phyloP scores from a whole-genome alignment of 1,284 basidiomycete species.

The Moesziomyces antarcticus region DNA sequence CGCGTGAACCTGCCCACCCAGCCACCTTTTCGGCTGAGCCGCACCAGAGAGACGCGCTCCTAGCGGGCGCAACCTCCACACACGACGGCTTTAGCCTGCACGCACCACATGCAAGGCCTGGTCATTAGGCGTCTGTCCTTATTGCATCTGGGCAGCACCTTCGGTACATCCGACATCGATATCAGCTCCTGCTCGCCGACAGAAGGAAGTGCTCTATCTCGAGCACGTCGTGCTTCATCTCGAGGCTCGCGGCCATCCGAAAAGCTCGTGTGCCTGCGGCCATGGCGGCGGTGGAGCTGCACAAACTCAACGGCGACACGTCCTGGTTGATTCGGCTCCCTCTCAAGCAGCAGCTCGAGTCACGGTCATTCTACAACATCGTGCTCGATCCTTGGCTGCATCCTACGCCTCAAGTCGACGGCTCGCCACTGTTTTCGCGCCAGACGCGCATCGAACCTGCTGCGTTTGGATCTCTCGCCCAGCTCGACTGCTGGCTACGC shows the following conservation, averaged over 20 bases:
- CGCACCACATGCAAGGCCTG: too few species aligned
- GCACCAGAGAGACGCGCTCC: not conserved
- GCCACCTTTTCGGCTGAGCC: not conserved
- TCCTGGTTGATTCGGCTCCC: constrained; percentile 42
- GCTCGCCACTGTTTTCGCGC: constrained; percentile 26
- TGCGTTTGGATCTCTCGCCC: constrained; percentile 24
- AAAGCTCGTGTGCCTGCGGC: not conserved
- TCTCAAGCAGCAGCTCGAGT: not conserved
- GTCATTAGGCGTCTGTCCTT: too few species aligned
- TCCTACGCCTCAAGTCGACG: constrained; percentile 39
- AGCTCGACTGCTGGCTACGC: constrained; percentile 31
- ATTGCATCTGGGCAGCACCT: not conserved
- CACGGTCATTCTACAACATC: constrained; percentile 21
- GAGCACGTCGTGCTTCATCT: not conserved
- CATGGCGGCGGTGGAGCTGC: constrained; percentile 29
- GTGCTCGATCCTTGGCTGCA: constrained; percentile 44
- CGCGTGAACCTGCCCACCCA: not conserved
- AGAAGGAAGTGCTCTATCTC: not conserved
- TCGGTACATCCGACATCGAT: not conserved
- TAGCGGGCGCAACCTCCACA: not conserved
- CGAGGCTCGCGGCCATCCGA: too few species aligned
- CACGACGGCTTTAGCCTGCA: not conserved
- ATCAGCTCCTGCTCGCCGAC: not conserved
- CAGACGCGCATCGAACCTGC: constrained; percentile 37
- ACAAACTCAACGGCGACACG: constrained; percentile 49